phyloP scores from a whole-genome alignment of 257 asterid genomes.

The Solanum megistacrolobum region DNA sequence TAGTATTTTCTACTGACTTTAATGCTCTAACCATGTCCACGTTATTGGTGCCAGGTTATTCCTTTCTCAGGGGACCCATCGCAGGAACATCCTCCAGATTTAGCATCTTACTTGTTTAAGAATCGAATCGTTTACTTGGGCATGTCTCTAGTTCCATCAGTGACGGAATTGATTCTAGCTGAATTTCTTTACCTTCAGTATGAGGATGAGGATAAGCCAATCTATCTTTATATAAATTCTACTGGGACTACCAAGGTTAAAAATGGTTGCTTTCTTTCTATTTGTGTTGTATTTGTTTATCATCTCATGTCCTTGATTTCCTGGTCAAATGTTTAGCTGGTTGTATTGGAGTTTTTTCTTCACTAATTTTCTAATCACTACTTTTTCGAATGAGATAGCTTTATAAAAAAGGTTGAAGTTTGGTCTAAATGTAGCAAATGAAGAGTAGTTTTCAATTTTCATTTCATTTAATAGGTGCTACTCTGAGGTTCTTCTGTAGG shows the following conservation, averaged over 20 bases:
- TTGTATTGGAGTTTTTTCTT: neutral
- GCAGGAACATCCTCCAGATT: constrained; percentile 97
- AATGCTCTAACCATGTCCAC: neutral
- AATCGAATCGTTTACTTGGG: constrained; percentile 94
- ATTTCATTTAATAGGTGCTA: neutral
- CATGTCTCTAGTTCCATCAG: constrained; percentile 85
- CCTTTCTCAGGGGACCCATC: constrained; percentile 80
- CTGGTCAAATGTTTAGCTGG: neutral
- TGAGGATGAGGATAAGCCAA: constrained; percentile 77
- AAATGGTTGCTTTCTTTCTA: neutral
- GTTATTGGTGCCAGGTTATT: constrained; percentile 54
- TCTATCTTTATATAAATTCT: constrained; percentile 84
- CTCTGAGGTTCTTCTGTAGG: neutral
- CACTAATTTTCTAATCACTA: neutral
- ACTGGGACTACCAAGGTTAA: constrained; percentile 94
- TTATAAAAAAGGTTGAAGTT: neutral
- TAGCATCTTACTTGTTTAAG: constrained; percentile 75
- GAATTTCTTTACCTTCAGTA: constrained; percentile 85
- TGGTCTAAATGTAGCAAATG: neutral
- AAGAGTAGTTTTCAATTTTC: neutral
- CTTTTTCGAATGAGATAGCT: neutral
- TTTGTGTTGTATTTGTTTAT: neutral
- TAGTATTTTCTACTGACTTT: neutral
- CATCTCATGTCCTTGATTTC: neutral
- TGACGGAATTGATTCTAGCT: constrained; percentile 83